A percentile compares a stretch with the other conserved stretches of the same genome.
These are phyloP conservation scores for Pythium aphanidermatum DNA, from an alignment of 352 stramenopile genomes.

Conservation along the genomic window DNA sequence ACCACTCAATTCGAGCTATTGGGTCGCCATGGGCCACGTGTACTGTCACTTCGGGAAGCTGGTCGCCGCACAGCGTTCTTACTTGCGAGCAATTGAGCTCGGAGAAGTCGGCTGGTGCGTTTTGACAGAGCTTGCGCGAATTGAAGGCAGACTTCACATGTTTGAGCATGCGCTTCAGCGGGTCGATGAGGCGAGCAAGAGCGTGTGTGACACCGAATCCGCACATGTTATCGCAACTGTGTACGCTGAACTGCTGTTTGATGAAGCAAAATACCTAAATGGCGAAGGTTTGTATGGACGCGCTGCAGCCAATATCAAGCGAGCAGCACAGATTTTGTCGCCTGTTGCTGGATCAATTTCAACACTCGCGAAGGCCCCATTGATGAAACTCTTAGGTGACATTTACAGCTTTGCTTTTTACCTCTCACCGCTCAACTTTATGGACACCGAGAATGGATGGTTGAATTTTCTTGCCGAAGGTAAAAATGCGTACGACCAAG, in stretches of 20 bases:
- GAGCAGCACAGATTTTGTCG: slow-evolving; percentile 45
- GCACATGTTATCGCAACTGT: slow-evolving; percentile 44
- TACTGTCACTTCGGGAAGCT: slow-evolving; percentile 79
- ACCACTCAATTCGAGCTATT: slow-evolving; percentile 53
- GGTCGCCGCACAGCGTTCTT: slow-evolving; percentile 74
- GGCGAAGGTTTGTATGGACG: slow-evolving; percentile 70
- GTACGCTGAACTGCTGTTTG: slow-evolving; percentile 65
- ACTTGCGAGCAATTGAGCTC: slow-evolving; percentile 68
- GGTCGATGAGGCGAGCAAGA: slow-evolving; percentile 38
- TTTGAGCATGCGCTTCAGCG: slow-evolving; percentile 67
- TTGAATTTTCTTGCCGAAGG: slow-evolving; percentile 54
- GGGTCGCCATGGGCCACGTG: slow-evolving; percentile 69
- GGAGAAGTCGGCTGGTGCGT: slow-evolving; percentile 63
- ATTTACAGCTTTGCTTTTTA: slow-evolving; percentile 83
- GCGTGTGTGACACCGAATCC: slow-evolving; percentile 1
- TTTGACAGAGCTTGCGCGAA: slow-evolving; percentile 68
- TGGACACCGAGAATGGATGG: slow-evolving; percentile 30
- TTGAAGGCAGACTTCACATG: slow-evolving; percentile 62
- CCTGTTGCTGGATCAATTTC: not conserved
- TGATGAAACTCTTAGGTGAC: slow-evolving; percentile 69
- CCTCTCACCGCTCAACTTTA: slow-evolving; percentile 62
- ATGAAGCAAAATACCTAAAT: slow-evolving; percentile 72
- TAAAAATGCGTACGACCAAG: slow-evolving; percentile 45
- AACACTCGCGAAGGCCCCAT: not conserved
- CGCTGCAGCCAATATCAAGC: slow-evolving; percentile 49